Evolutionary conservation across 2,329 filamentous ascomycete species (phyloP), one percentile per base, ranked within the genome.

Genomic region (Diaporthe citri): DNA sequence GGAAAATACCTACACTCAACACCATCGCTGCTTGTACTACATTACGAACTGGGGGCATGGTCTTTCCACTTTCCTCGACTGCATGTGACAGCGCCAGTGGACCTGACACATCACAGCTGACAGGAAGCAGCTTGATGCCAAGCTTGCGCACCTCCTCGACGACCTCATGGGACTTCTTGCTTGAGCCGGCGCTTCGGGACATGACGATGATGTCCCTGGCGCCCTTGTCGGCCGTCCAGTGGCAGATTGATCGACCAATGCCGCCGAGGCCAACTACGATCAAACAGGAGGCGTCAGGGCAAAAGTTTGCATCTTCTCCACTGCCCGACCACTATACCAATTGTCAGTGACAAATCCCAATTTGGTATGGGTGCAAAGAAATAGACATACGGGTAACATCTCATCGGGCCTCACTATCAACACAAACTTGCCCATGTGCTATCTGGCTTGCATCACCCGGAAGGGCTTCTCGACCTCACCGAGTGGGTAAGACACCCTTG

Each of bases 391-490:
- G 0, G 36, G 36, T 1, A 39, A 10, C 36, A 39, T 39, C 36
- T 39, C 36, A 0, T 39, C 12, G 2, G 36, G 36, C 12, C 36
- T 39, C 36, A 39, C 36, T 2, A 10, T 39, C 36, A 39, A 12
- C 12, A 85, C 41, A 22, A 75, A 80, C 43, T 85, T 85, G 0
- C 83, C 84, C 10, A 82, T 79, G 55, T 84, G 83, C 0, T 77
- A 72, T 0, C 83, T 83, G 12, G 73, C 76, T 64, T 84, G 82
- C 81, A 85, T 81, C 28, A 78, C 78, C 1, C 81, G 76, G 72
- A 85, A 82, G 1, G 82, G 83, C 3, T 81, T 77, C 20, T 77
- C 76, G 2, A 82, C 75, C 1, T 80, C 71, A 0, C 73, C 20
- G 6, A 74, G 64, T 2, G 74, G 22, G 46, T 51, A 73, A 41